phyloP scores from a whole-genome alignment of 1,284 basidiomycete species.

The Erythrobasidium hasegawianum region DNA sequence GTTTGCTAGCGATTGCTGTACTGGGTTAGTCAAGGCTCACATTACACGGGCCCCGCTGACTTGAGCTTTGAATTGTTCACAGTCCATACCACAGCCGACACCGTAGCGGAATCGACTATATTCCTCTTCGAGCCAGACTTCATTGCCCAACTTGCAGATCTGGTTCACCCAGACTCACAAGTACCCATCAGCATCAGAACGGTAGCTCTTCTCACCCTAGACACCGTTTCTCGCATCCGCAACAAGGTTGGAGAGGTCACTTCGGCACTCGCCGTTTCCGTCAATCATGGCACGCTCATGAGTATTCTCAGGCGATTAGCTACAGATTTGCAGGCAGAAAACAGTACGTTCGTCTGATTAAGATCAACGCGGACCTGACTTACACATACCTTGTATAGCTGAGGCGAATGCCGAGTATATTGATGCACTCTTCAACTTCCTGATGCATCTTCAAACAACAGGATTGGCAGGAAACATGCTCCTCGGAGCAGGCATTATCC shows the following conservation, averaged over 20 bases:
- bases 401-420: slow-evolving; percentile 71
- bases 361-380: no score
- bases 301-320: slow-evolving; percentile 75
- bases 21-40: slow-evolving; percentile 54
- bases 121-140: slow-evolving; percentile 96
- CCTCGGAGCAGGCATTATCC: slow-evolving; percentile 92
- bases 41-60: no score
- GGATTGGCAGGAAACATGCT: slow-evolving; percentile 84
- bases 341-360: slow-evolving; percentile 35
- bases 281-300: slow-evolving; percentile 93
- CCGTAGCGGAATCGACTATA: slow-evolving; percentile 69
- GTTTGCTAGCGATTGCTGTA: slow-evolving; percentile 82
- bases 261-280: slow-evolving; percentile 85
- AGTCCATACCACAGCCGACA: slow-evolving; percentile 58
- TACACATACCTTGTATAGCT: slow-evolving; percentile 37
- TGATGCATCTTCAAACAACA: slow-evolving; percentile 81
- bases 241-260: slow-evolving; percentile 79
- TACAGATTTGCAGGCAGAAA: slow-evolving; percentile 56
- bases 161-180: slow-evolving; percentile 69
- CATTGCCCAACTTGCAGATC: slow-evolving; percentile 78
- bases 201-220: slow-evolving; percentile 79
- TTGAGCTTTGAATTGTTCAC: no score
- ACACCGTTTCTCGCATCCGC: slow-evolving; percentile 82
- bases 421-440: slow-evolving; percentile 78
- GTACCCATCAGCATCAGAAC: slow-evolving; percentile 70